Evolutionary conservation across 441 rosid species (phyloP), one percentile per base, ranked within the genome.

Genomic region (Erodium moschatum): DNA sequence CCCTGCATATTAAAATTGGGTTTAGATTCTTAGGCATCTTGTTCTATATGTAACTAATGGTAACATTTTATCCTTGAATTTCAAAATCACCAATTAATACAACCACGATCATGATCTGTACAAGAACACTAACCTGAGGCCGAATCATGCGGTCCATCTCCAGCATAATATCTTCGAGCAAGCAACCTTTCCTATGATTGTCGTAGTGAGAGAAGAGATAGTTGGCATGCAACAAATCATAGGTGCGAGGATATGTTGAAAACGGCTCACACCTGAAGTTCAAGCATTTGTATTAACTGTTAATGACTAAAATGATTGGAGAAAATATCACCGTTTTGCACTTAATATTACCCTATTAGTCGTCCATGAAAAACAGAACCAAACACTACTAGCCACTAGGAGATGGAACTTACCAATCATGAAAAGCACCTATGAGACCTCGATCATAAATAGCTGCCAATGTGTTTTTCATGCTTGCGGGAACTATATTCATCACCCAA

Each of bases 401-500:
- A 0, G 68, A 69, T 68, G 2, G 1, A 58, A 12, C 93, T 79
- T 83, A 94, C 97, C 98, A 94, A 75, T 94, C 91, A 79, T 94
- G 98, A 50, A 84, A 94, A 74, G 85, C 84, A 64, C 97, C 98
- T 2, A 77, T 69, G 38, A 91, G 84, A 65, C 98, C 97, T 74
- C 97, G 79, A 74, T 84, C 87, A 69, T 81, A 94, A 72, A 94
- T 80, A 56, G 89, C 88, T 54, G 91, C 76, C 77, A 94, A 82
- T 7, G 96, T 88, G 74, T 94, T 86, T 67, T 81, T 83, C 85
- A 70, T 80, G 74, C 79, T 89, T 18, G 70, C 64, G 58, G 97
- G 98, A 67, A 89, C 92, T 56, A 82, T 18, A 80, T 91, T 91
- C 97, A 91, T 94, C 74, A 94, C 92, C 97, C 97, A 94, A 70